Evolutionary conservation across 768 basidiomycete species (phyloP).

Genomic region (Mycena leptocephala): DNA sequence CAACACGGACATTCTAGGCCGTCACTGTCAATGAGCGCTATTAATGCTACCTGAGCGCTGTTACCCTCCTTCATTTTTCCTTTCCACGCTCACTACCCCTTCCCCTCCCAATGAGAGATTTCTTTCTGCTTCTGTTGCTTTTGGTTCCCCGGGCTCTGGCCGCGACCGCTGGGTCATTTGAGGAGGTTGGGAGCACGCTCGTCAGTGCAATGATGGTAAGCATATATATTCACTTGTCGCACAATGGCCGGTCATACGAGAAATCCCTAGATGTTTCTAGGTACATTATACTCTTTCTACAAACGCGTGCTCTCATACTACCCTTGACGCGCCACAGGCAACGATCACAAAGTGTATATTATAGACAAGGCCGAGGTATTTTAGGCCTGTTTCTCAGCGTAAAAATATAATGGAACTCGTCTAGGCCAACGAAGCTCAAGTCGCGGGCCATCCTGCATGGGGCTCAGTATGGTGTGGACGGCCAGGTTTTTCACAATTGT

Average conservation of each 20-base stretch:
- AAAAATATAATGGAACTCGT: neutral
- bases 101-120: conserved; percentile 36
- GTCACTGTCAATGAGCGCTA: too few species aligned
- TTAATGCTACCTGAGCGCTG: too few species aligned
- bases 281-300: conserved; percentile 38
- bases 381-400: neutral
- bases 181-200: conserved; percentile 54
- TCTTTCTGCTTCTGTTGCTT: conserved; percentile 48
- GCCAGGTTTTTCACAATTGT: neutral
- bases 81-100: neutral
- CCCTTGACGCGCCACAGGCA: neutral
- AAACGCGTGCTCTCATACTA: neutral
- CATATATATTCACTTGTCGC: neutral
- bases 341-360: conserved; percentile 66
- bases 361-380: conserved; percentile 86
- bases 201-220: conserved; percentile 38
- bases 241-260: neutral
- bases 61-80: conserved; percentile 12
- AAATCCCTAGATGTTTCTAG: conserved; percentile 81
- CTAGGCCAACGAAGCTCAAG: conserved; percentile 66
- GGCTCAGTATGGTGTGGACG: conserved; percentile 76
- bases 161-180: conserved; percentile 61
- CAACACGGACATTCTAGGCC: too few species aligned
- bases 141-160: conserved; percentile 44
- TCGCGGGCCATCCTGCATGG: conserved; percentile 84